Evolutionary conservation across 768 basidiomycete species (phyloP), one percentile per base, ranked within the genome.

Genomic region (Ephemerocybe angulata): DNA sequence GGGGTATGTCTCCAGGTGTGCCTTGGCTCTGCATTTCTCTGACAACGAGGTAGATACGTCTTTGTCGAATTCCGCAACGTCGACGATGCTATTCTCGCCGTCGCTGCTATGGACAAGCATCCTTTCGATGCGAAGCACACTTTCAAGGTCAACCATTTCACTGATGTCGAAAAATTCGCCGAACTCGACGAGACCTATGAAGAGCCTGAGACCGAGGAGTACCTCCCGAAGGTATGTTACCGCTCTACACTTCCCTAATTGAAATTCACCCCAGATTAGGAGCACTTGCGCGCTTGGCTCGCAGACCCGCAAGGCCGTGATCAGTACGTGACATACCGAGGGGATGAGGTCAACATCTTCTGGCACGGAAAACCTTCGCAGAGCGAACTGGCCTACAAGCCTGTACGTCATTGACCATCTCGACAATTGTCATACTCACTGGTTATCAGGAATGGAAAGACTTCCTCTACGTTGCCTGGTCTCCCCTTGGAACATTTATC

Each of bases 351-450:
- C 50, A 80, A 87, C 60, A 85, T 99, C 62, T 78, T 84, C 64
- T 99, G 94, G 95, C 92, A 94, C 63, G 91, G 93, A 48, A 90
- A 92, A 62, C 88, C 90, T 47, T 92, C 90, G 8, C 88, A 90
- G 60, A 85, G 86, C 63, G 92, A 94, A 68, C 64, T 89, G 42
- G 88, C 90, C 2, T 77, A 87, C 64, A 88, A 91, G 75, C 80
- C 82, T 55, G 93, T 93, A 62, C 60, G 86, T 74, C 56, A 35
- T 51, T 22, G 37, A 50, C 50, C 35, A 42, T 50, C 35, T 47
- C 29, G 56, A 17, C 29, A 46, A 21, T 47, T 65, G 13, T n/a
- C n/a, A n/a, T 4, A 21, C 60, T 59, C 38, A 55, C 38, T 24
- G 55, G 35, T 33, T 44, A 38, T 3, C 63, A 93, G 91, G 88